phyloP scores from a whole-genome alignment of 495 filamentous ascomycete species.

The Tuber melanosporum region DNA sequence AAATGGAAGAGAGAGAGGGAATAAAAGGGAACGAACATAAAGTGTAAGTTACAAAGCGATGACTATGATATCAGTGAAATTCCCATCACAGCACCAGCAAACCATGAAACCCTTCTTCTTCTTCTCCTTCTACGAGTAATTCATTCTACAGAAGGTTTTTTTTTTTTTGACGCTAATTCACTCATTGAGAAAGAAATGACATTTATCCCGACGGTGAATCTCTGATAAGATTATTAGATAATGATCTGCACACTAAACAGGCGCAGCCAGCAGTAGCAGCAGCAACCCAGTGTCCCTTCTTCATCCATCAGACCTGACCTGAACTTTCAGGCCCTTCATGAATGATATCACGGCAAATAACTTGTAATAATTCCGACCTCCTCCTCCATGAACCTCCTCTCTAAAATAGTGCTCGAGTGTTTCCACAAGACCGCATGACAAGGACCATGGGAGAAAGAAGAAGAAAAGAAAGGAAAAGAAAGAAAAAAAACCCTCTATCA shows the following conservation, averaged over 20 bases:
- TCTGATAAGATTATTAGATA: neutral
- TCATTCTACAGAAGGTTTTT: neutral
- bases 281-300: neutral
- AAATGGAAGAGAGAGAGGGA: neutral
- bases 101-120: neutral
- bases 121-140: too few relatives aligned
- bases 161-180: neutral
- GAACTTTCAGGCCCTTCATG: slow-evolving; percentile 2
- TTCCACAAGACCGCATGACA: neutral
- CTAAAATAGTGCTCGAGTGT: neutral
- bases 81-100: neutral
- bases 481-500: neutral
- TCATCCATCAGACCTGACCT: neutral
- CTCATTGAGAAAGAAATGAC: neutral
- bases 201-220: neutral
- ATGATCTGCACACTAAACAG: neutral
- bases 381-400: neutral
- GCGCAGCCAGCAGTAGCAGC: neutral
- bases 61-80: neutral
- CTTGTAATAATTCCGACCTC: neutral
- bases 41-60: neutral
- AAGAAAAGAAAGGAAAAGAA: neutral
- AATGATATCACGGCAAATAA: neutral
- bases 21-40: neutral
- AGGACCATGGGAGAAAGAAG: neutral